Conservation (phyloP, 1,284 basidiomycete genomes). For the Trichosporon sp. region DNA sequence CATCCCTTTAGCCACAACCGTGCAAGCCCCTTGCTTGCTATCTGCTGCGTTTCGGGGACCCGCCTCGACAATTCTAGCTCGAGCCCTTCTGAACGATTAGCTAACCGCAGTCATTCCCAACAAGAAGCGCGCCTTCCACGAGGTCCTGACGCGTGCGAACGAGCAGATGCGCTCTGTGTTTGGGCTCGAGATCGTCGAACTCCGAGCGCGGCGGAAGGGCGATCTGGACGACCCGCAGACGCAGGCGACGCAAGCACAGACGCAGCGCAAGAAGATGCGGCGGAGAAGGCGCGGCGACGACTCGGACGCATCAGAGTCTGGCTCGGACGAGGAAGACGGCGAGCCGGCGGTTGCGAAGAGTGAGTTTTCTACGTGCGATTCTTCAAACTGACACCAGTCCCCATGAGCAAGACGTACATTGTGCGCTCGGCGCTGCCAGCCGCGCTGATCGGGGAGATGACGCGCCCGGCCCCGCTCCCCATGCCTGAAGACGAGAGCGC, state of each 20-base stretch:
- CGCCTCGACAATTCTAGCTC: too few relatives aligned
- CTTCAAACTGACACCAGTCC: conserved; percentile 6
- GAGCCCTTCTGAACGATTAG: background rate
- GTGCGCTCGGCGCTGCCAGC: conserved; percentile 40
- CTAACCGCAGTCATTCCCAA: conserved; percentile 29
- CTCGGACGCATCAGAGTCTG: conserved; percentile 24
- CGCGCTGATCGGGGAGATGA: conserved; percentile 29
- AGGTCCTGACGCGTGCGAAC: conserved; percentile 35
- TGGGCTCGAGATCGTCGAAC: conserved; percentile 45
- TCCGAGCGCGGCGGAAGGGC: conserved; percentile 29
- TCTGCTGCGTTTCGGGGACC: too few relatives aligned
- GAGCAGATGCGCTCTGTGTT: conserved; percentile 29
- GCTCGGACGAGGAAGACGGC: conserved; percentile 26
- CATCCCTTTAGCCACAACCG: too few relatives aligned
- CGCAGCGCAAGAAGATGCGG: conserved; percentile 26
- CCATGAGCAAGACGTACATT: conserved; percentile 28
- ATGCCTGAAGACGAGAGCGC: conserved; percentile 14
- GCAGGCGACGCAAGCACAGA: conserved; percentile 19
- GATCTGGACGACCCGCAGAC: conserved; percentile 9
- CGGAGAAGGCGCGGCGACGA: conserved; percentile 22
- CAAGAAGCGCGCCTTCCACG: conserved; percentile 25
- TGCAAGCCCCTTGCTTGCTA: too few relatives aligned
- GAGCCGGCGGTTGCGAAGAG: conserved; percentile 18
- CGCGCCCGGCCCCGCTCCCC: conserved; percentile 29
- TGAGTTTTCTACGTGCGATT: background rate